A percentile compares a stretch with the other conserved stretches of the same genome.
Conservation (phyloP, 1,139 yeast genomes). For the Zygosaccharomyces sapae region DNA sequence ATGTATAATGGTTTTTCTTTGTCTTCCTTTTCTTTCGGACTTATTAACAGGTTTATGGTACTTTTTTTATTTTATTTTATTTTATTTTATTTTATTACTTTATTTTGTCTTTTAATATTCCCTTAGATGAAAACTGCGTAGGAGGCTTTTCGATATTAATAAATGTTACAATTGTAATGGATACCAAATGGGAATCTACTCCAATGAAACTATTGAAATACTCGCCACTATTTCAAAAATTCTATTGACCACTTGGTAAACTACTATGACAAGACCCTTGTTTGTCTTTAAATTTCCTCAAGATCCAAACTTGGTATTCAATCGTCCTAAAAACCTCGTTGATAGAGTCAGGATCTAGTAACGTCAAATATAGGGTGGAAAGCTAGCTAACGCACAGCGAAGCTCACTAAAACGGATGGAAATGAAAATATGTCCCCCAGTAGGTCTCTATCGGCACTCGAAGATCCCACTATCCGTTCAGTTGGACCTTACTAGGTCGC, state of each 20-base stretch:
- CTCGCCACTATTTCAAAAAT: constrained; percentile 3
- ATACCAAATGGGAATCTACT: constrained; percentile 2
- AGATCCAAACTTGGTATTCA: not conserved
- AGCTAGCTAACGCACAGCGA: constrained; percentile 6
- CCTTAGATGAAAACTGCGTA: not conserved
- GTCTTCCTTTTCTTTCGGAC: constrained; percentile 5
- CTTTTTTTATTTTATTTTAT: not conserved
- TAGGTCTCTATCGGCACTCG: constrained; percentile 13
- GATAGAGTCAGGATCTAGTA: not conserved
- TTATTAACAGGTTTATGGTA: not conserved
- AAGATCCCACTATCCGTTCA: constrained; percentile 6
- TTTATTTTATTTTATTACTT: not conserved
- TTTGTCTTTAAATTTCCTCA: not conserved
- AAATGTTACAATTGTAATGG: constrained; percentile 1
- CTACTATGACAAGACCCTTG: not conserved
- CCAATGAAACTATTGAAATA: not conserved
- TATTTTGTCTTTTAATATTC: not conserved
- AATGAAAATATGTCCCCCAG: constrained; percentile 12
- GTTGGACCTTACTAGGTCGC: not conserved
- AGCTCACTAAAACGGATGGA: constrained; percentile 12
- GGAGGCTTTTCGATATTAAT: not conserved
- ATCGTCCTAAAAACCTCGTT: constrained; percentile 1
- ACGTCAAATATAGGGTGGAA: constrained; percentile 4
- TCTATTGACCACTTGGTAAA: constrained; percentile 1
- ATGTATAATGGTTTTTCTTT: no score